A percentile compares a stretch with the other conserved stretches of the same genome.
Conservation (phyloP, 2,329 filamentous ascomycete genomes). For the Paecilomyces formosus region DNA sequence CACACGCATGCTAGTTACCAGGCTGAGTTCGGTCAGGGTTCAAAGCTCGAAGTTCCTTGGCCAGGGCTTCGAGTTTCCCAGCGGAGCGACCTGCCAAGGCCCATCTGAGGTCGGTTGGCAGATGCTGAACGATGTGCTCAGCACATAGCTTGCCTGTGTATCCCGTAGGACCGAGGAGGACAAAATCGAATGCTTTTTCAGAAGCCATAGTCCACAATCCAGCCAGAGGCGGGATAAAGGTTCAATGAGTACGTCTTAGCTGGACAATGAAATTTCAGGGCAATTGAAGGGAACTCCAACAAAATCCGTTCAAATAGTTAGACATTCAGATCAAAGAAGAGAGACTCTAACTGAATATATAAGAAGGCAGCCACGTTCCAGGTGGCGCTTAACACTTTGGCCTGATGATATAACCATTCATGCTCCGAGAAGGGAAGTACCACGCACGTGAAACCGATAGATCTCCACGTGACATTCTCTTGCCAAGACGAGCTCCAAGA, state of each 20-base stretch:
- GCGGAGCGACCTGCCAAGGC: slow-evolving; percentile 77
- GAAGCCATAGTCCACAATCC: slow-evolving; percentile 28
- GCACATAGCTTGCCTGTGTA: slow-evolving; percentile 75
- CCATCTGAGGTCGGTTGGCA: slow-evolving; percentile 77
- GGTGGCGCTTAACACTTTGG: background rate
- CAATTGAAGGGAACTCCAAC: background rate
- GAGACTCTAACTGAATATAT: background rate
- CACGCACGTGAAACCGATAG: background rate
- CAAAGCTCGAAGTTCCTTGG: slow-evolving; percentile 56
- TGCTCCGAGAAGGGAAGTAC: background rate
- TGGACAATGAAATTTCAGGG: background rate
- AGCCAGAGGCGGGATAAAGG: slow-evolving; percentile 1
- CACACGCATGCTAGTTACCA: slow-evolving; percentile 40
- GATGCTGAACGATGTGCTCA: slow-evolving; percentile 62
- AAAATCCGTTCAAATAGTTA: background rate
- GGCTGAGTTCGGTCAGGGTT: slow-evolving; percentile 65
- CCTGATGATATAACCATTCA: background rate
- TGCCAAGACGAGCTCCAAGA: background rate
- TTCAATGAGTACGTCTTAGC: slow-evolving; percentile 5
- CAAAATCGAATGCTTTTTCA: slow-evolving; percentile 53
- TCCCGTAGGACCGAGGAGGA: slow-evolving; percentile 64
- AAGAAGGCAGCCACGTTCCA: background rate
- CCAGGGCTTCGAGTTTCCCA: slow-evolving; percentile 63
- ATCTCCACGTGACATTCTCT: background rate
- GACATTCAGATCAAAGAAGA: background rate